Conservation (phyloP, 1,139 yeast species). For the Blastobotrys petasosporus region DNA sequence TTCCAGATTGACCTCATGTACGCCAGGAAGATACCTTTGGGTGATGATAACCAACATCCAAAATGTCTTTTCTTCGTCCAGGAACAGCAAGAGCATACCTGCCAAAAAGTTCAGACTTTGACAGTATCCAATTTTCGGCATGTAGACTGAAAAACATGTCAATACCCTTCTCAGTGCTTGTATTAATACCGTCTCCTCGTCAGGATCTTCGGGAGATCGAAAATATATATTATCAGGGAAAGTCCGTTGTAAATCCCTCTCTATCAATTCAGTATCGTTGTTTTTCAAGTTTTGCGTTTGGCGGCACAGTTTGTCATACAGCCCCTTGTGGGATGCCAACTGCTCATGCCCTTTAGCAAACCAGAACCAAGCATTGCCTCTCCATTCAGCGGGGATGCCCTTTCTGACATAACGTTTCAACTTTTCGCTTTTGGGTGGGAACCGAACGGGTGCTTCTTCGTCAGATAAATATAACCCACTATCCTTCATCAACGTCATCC, state of each 20-base stretch:
- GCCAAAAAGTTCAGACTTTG: constrained; percentile 90
- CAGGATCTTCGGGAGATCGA: constrained; percentile 30
- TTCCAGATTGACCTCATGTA: constrained; percentile 82
- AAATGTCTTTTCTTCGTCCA: constrained; percentile 84
- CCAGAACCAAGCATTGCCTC: constrained; percentile 96
- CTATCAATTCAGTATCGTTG: constrained; percentile 85
- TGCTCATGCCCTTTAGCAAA: constrained; percentile 88
- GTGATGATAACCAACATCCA: constrained; percentile 95
- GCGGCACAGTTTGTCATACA: constrained; percentile 60
- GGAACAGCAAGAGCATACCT: constrained; percentile 71
- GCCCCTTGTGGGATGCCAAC: constrained; percentile 60
- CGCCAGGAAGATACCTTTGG: constrained; percentile 80
- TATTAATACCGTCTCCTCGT: constrained; percentile 56
- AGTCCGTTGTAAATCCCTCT: constrained; percentile 85
- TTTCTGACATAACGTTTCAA: constrained; percentile 74
- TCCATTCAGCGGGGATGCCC: constrained; percentile 96
- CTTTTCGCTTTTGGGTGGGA: constrained; percentile 81
- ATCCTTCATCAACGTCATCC: constrained; percentile 61
- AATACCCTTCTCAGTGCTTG: constrained; percentile 72
- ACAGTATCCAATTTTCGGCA: constrained; percentile 91
- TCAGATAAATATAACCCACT: constrained; percentile 49
- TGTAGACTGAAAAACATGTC: constrained; percentile 76
- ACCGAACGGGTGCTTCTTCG: constrained; percentile 39
- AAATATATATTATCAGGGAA: constrained; percentile 89
- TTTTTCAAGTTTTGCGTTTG: constrained; percentile 48